Conservation (phyloP, 495 filamentous ascomycete genomes). For the Hyaloscypha bicolor region DNA sequence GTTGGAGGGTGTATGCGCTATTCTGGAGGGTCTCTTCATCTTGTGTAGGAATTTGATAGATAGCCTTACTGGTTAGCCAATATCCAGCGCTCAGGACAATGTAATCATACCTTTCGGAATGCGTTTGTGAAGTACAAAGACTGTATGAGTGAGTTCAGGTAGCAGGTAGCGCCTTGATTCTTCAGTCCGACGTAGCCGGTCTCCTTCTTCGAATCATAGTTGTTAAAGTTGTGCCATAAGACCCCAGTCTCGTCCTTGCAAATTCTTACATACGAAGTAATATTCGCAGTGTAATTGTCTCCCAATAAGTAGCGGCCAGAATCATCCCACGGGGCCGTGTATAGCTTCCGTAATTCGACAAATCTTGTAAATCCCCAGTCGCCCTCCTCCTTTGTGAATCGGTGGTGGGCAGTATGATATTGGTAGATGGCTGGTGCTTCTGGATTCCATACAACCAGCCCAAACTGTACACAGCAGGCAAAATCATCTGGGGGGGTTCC, state of each 20-base stretch:
- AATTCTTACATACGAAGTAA: slow-evolving; percentile 91
- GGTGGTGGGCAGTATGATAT: slow-evolving; percentile 74
- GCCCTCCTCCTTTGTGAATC: slow-evolving; percentile 94
- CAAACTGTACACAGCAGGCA: slow-evolving; percentile 97
- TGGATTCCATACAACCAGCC: slow-evolving; percentile 88
- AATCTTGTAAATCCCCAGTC: slow-evolving; percentile 99
- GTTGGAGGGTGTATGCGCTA: slow-evolving; percentile 91
- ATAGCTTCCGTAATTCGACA: slow-evolving; percentile 80
- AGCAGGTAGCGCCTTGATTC: slow-evolving; percentile 98
- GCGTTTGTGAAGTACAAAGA: slow-evolving; percentile 97
- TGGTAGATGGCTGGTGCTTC: slow-evolving; percentile 80
- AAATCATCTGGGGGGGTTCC: slow-evolving; percentile 75
- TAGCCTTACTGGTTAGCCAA: slow-evolving; percentile 61
- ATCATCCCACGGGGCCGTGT: slow-evolving; percentile 69
- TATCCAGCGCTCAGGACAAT: slow-evolving; percentile 4
- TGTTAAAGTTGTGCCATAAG: slow-evolving; percentile 98
- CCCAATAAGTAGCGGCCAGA: slow-evolving; percentile 69
- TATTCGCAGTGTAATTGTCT: slow-evolving; percentile 81
- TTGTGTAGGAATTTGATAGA: slow-evolving; percentile 93
- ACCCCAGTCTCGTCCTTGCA: slow-evolving; percentile 98
- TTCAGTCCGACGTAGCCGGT: slow-evolving; percentile 96
- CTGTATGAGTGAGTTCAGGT: slow-evolving; percentile 95
- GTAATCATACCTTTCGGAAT: slow-evolving; percentile 77
- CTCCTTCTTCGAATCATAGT: slow-evolving; percentile 98
- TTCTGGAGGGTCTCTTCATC: slow-evolving; percentile 77